phyloP scores from a whole-genome alignment of 208 protist species.

The Porcisia deanei region DNA sequence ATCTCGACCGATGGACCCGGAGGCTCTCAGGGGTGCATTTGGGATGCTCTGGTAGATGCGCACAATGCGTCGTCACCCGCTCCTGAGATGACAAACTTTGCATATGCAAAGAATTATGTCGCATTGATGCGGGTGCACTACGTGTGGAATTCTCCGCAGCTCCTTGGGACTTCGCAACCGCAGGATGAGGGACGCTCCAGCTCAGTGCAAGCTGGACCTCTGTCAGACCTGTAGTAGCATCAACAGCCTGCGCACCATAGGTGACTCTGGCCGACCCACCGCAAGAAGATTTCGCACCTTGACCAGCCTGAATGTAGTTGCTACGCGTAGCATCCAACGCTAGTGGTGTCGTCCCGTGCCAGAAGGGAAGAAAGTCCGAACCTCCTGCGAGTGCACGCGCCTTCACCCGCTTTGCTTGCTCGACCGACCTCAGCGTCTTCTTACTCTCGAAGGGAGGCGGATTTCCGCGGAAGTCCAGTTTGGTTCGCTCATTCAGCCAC shows the following conservation, averaged over 20 bases:
- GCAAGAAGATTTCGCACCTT: conserved; percentile 32
- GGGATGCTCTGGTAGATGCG: conserved; percentile 50
- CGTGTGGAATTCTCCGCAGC: background rate
- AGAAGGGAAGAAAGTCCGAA: conserved; percentile 68
- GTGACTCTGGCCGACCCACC: background rate
- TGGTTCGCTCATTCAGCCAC: conserved; percentile 74
- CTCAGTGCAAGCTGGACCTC: conserved; percentile 73
- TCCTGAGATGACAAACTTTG: conserved; percentile 41
- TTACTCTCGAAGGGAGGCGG: conserved; percentile 62
- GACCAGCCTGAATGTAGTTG: conserved; percentile 45
- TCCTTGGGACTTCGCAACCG: background rate
- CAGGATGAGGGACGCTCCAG: conserved; percentile 51
- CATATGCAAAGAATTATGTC: conserved; percentile 23
- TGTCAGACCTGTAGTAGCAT: conserved; percentile 57
- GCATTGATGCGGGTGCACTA: background rate
- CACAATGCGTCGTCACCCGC: conserved; percentile 40
- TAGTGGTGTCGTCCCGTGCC: conserved; percentile 44
- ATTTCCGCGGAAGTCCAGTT: conserved; percentile 82
- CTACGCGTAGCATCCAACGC: conserved; percentile 54
- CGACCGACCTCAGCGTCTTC: conserved; percentile 70
- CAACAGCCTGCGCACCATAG: conserved; percentile 47
- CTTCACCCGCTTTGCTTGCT: conserved; percentile 32
- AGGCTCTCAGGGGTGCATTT: conserved; percentile 53
- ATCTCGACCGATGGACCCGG: conserved; percentile 36
- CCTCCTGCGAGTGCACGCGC: conserved; percentile 42